A percentile compares a stretch with the other conserved stretches of the same genome.
These are phyloP conservation scores for Aureobasidium vineae DNA, from an alignment of 2,329 filamentous ascomycete genomes.

Conservation along the genomic window DNA sequence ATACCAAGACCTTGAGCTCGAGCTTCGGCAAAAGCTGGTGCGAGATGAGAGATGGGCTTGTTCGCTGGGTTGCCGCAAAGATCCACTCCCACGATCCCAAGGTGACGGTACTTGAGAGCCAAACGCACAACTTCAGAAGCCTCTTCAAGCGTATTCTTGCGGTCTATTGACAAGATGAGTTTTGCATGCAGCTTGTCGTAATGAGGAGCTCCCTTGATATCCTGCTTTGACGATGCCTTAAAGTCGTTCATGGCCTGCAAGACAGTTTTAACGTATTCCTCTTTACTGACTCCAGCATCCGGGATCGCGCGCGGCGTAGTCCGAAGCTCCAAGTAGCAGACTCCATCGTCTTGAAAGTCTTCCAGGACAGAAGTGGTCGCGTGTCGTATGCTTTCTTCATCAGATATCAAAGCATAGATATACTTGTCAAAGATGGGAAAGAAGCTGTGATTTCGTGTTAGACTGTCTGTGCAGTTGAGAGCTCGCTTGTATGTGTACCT, in stretches of 20 bases:
- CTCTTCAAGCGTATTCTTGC: slow-evolving; percentile 58
- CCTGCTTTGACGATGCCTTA: slow-evolving; percentile 36
- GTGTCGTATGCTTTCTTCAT: slow-evolving; percentile 52
- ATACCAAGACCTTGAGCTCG: slow-evolving; percentile 57
- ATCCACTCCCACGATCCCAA: slow-evolving; percentile 69
- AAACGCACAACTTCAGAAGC: slow-evolving; percentile 65
- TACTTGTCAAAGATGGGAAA: slow-evolving; percentile 76
- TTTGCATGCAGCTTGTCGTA: slow-evolving; percentile 54
- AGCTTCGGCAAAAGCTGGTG: slow-evolving; percentile 58
- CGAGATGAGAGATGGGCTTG: slow-evolving; percentile 61
- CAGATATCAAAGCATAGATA: slow-evolving; percentile 72
- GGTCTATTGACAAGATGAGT: slow-evolving; percentile 73
- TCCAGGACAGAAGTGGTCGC: slow-evolving; percentile 64
- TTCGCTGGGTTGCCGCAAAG: slow-evolving; percentile 72
- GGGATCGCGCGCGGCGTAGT: slow-evolving; percentile 70
- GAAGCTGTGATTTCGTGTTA: slow-evolving; percentile 53
- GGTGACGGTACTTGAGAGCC: slow-evolving; percentile 54
- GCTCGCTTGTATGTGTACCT: not conserved
- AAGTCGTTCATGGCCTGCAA: slow-evolving; percentile 61
- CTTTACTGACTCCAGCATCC: slow-evolving; percentile 55
- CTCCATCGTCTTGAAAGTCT: slow-evolving; percentile 68
- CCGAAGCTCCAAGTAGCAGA: slow-evolving; percentile 74
- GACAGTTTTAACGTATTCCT: slow-evolving; percentile 65
- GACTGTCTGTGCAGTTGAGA: not conserved
- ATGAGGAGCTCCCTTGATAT: not conserved